Evolutionary conservation across 306 rosid species (phyloP), one percentile per base, ranked within the genome.

Genomic region (Castanea sativa): DNA sequence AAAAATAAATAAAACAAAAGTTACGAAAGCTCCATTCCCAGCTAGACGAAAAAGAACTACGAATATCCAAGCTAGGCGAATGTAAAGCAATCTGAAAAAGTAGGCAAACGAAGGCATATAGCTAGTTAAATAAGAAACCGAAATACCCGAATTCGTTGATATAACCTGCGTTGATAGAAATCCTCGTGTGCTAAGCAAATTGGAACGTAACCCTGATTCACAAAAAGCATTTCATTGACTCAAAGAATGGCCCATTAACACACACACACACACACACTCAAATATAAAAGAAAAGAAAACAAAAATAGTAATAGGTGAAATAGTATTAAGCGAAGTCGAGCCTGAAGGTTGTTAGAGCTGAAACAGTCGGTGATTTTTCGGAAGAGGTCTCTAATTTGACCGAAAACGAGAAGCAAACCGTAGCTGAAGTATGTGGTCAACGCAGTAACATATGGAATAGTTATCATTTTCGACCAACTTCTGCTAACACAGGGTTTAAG

Each of bases 401-500:
- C 97, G 30, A 93, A 93, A 41, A 84, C 92, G 79, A 93, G 91
- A 77, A 93, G 96, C 69, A 93, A 74, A 43, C 91, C 97, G 59
- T 93, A 93, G 86, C 97, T 93, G 87, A 93, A 93, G 89, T 91
- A 93, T 72, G 97, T 93, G 71, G 92, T 87, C 55, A 93, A 83
- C 13, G 97, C 97, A 67, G 97, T 87, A 57, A 91, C 59, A 85
- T 93, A 93, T 5, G 97, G 97, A 81, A 93, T 91, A 20, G 97
- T 82, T 59, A 91, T 91, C 97, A 83, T 86, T 74, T 76, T 75
- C 33, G 32, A 41, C 45, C 45, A 41, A 41, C 11, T 41, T 41
- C 45, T 41, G 45, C 45, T 41, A 8, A 25, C 27, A 25, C 27
- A 25, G 27, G 45, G 45, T 41, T 41, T 7, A 41, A 8, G 45